Percentiles rank a stretch among this genome's conserved stretches.
phyloP scores from a whole-genome alignment of 768 basidiomycete genomes.

The Leccinum sublutescens region DNA sequence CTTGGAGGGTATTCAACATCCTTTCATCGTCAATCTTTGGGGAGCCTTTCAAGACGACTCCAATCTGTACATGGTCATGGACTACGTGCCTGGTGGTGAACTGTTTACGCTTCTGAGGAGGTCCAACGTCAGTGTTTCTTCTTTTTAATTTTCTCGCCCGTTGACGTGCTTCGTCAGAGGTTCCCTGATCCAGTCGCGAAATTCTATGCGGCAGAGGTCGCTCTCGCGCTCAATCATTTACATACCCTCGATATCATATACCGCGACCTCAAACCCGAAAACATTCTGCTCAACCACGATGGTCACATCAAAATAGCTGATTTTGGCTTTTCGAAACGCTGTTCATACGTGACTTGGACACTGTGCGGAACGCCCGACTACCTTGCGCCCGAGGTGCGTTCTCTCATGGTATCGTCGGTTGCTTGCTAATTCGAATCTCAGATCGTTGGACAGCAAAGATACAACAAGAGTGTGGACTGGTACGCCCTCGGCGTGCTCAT shows the following conservation, averaged over 20 bases:
- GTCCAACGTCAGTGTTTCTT: constrained; percentile 64
- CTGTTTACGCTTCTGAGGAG: constrained; percentile 90
- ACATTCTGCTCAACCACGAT: constrained; percentile 88
- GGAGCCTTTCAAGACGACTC: constrained; percentile 89
- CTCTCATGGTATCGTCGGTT: constrained; percentile 19
- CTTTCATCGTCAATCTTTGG: constrained; percentile 96
- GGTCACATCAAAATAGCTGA: constrained; percentile 97
- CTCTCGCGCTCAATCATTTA: constrained; percentile 87
- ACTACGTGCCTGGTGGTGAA: constrained; percentile 95
- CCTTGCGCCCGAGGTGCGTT: constrained; percentile 84
- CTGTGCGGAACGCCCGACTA: constrained; percentile 96
- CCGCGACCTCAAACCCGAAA: constrained; percentile 97
- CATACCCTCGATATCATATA: constrained; percentile 90
- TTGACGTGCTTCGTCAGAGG: constrained; percentile 45
- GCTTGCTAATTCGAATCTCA: constrained; percentile 25
- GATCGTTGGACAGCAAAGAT: constrained; percentile 80
- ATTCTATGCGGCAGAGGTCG: constrained; percentile 96
- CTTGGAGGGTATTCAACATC: constrained; percentile 81
- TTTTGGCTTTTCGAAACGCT: constrained; percentile 93
- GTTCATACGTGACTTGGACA: constrained; percentile 88
- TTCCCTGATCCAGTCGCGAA: constrained; percentile 98
- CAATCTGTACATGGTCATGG: constrained; percentile 98
- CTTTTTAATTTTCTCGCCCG: constrained; percentile 8
- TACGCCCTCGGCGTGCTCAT: constrained; percentile 97
- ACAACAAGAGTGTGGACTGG: constrained; percentile 98